Conservation (phyloP, 2,329 filamentous ascomycete genomes). For the Talaromyces islandicus region DNA sequence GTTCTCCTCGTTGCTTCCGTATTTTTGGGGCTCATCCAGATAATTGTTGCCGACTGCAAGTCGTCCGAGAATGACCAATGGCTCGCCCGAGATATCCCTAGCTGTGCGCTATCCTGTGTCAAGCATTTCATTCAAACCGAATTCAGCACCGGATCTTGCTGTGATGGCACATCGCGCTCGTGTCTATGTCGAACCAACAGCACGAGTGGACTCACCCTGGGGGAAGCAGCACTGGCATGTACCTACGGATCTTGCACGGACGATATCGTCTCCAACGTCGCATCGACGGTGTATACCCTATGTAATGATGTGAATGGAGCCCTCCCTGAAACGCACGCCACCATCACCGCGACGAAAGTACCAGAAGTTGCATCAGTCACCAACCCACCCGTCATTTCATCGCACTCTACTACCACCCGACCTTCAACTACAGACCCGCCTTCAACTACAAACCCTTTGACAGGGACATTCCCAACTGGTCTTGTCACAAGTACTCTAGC, state of each 20-base stretch:
- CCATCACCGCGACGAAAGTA: conserved; percentile 30
- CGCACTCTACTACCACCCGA: not conserved
- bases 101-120: conserved; percentile 58
- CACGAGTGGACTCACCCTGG: conserved; percentile 59
- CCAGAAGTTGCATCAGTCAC: conserved; percentile 8
- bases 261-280: conserved; percentile 32
- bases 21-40: conserved; percentile 17
- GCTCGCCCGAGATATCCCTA: conserved; percentile 37
- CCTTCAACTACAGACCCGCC: not conserved
- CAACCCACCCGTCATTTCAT: conserved; percentile 12
- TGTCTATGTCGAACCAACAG: conserved; percentile 61
- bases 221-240: conserved; percentile 66
- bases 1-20: conserved; percentile 18
- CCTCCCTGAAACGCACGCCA: conserved; percentile 27
- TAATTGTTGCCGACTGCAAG: conserved; percentile 13
- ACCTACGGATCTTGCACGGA: conserved; percentile 53
- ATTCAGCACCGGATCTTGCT: conserved; percentile 49
- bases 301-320: conserved; percentile 43
- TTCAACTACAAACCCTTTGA: not conserved
- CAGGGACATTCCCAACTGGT: not conserved
- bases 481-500: not conserved
- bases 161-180: conserved; percentile 46
- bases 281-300: conserved; percentile 47
- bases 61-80: conserved; percentile 4
- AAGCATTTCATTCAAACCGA: conserved; percentile 57